These are phyloP conservation scores for Rhinocladiella similis DNA, from an alignment of 2,329 filamentous ascomycete genomes.

Conservation along the genomic window DNA sequence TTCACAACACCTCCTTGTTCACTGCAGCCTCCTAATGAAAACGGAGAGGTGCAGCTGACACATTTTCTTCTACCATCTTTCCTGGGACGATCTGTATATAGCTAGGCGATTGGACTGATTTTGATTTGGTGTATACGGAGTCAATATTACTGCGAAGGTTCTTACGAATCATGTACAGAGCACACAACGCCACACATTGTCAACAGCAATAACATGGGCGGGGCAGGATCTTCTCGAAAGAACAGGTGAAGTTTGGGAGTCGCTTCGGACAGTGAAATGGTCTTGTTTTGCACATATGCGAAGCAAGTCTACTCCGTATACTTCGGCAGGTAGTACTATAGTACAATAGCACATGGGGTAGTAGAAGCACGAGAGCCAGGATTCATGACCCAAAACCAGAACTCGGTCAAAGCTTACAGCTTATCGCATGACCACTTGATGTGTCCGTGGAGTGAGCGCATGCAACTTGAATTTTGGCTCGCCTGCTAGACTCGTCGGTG, in stretches of 20 bases:
- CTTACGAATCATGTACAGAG: background rate
- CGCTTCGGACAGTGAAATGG: background rate
- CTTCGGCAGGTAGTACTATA: no score
- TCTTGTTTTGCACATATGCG: background rate
- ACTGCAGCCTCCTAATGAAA: slow-evolving; percentile 9
- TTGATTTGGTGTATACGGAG: background rate
- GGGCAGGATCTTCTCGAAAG: background rate
- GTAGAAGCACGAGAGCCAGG: no score
- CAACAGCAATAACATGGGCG: background rate
- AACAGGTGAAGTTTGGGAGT: background rate
- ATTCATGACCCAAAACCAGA: no score
- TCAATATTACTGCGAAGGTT: background rate
- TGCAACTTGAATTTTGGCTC: no score
- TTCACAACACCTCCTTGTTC: slow-evolving; percentile 13
- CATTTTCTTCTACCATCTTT: background rate
- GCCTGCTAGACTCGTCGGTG: no score
- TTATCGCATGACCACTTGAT: no score
- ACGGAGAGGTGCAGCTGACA: background rate
- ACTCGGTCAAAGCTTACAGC: no score
- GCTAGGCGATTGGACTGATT: slow-evolving; percentile 9
- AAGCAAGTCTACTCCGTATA: no score
- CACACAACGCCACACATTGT: background rate
- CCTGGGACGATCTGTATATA: background rate
- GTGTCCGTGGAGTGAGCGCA: no score
- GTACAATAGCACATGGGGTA: no score